Evolutionary conservation across 192 early-diverging fungal genomes (phyloP).

Genomic region (Cladochytrium replicatum): DNA sequence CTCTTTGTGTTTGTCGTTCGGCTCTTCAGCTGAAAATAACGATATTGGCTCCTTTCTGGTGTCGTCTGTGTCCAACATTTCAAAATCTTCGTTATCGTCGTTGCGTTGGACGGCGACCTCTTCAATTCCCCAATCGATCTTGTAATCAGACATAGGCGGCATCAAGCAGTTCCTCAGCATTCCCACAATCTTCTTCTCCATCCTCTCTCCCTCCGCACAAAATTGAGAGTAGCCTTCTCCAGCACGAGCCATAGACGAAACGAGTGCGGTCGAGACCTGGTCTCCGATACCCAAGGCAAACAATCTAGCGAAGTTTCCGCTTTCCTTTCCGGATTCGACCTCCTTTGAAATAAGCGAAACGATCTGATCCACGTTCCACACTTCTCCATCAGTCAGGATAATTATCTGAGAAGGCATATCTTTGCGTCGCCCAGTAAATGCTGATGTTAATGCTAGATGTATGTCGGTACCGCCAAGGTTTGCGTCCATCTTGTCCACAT

Average conservation of each 20-base stretch:
- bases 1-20: no score
- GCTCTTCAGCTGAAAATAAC: no score
- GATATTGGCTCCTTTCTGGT: no score
- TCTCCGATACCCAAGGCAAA: conserved; percentile 41
- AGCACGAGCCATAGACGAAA: conserved; percentile 34
- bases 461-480: conserved; percentile 43
- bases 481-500: conserved; percentile 24
- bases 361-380: conserved; percentile 37
- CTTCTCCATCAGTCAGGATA: conserved; percentile 34
- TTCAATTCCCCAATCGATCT: conserved; percentile 24
- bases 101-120: no score
- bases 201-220: conserved; percentile 32
- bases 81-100: no score
- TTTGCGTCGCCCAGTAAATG: conserved; percentile 8
- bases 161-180: conserved; percentile 40
- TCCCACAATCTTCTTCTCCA: conserved; percentile 40
- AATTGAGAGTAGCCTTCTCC: conserved; percentile 38
- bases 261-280: conserved; percentile 35
- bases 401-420: conserved; percentile 32
- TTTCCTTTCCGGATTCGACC: conserved; percentile 1
- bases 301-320: conserved; percentile 19
- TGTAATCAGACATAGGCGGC: conserved; percentile 36
- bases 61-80: conserved; percentile 13
- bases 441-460: conserved; percentile 16
- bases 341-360: no score